These are phyloP conservation scores for Yamadazyma siamensis DNA, from an alignment of 1,139 yeast species.

Conservation along the genomic window DNA sequence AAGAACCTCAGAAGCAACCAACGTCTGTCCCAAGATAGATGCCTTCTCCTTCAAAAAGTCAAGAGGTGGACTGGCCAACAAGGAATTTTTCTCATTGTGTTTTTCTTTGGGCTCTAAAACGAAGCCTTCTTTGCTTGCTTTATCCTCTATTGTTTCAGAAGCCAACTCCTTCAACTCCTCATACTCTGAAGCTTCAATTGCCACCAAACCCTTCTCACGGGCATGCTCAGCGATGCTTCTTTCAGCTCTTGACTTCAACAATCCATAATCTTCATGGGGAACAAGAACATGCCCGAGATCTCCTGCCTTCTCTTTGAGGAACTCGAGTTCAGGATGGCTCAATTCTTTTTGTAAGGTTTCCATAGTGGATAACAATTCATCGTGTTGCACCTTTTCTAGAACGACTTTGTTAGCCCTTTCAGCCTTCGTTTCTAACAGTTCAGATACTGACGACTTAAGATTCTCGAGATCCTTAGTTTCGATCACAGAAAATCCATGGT, in stretches of 20 bases:
- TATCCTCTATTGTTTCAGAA: slow-evolving; percentile 18
- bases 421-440: slow-evolving; percentile 20
- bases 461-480: slow-evolving; percentile 8
- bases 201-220: slow-evolving; percentile 19
- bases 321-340: slow-evolving; percentile 18
- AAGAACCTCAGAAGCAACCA: slow-evolving; percentile 10
- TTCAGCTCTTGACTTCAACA: slow-evolving; percentile 7
- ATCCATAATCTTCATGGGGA: slow-evolving; percentile 13
- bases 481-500: slow-evolving; percentile 14
- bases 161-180: slow-evolving; percentile 9
- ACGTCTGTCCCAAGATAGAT: slow-evolving; percentile 9
- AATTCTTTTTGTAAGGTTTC: not conserved
- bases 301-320: slow-evolving; percentile 15
- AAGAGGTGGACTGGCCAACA: slow-evolving; percentile 17
- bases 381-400: slow-evolving; percentile 10
- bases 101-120: slow-evolving; percentile 14
- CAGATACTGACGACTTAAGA: slow-evolving; percentile 2
- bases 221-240: slow-evolving; percentile 17
- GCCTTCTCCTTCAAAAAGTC: slow-evolving; percentile 22
- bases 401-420: slow-evolving; percentile 11
- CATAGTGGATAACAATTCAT: slow-evolving; percentile 3
- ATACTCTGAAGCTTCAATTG: slow-evolving; percentile 8
- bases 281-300: slow-evolving; percentile 15
- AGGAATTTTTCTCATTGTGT: slow-evolving; percentile 9
- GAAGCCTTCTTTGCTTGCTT: slow-evolving; percentile 16